Evolutionary conservation across 306 rosid genomes (phyloP), one percentile per base, ranked within the genome.

Genomic region (Luffa aegyptiaca): DNA sequence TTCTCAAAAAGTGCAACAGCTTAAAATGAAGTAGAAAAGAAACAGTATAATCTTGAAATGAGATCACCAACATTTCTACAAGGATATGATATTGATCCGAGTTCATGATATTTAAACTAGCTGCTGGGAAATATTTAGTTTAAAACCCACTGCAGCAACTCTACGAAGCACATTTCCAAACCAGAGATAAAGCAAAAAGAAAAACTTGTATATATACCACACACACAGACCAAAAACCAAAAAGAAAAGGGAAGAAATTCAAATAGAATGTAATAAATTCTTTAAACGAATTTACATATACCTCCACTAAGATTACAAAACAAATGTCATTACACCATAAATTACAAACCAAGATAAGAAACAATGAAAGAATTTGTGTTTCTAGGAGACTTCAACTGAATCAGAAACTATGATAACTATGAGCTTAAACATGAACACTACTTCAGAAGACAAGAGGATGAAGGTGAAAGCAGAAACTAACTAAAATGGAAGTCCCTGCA

Each of bases 401-500:
- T 70, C 9, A 7, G 33, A 31, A 33, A 31, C 8, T 73, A 51
- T 74, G 21, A 16, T 48, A 48, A 13, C 58, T 72, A 46, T 72
- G 21, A 72, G 58, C 77, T 72, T 72, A 26, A 26, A 20, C 77
- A 72, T 46, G 62, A 31, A 73, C 21, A 51, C 62, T 51, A 36
- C 63, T 74, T 33, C 1, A 74, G 62, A 48, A 74, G 78, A 52
- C 63, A 17, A 74, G 37, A 52, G 41, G 46, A 51, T 74, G 17
- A 74, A 33, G 45, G 78, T 51, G 78, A 52, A 33, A 55, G 46
- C 78, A 74, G 62, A 52, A 51, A 74, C 78, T 35, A 35, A 52
- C 62, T 74, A 51, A 74, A 74, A 74, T 74, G 78, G 63, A 74
- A 74, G 61, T 52, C 48, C 33, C 78, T 74, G 78, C 78, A 74